Evolutionary conservation across 129 eudicot species (phyloP).

Genomic region (Tagetes patula): DNA sequence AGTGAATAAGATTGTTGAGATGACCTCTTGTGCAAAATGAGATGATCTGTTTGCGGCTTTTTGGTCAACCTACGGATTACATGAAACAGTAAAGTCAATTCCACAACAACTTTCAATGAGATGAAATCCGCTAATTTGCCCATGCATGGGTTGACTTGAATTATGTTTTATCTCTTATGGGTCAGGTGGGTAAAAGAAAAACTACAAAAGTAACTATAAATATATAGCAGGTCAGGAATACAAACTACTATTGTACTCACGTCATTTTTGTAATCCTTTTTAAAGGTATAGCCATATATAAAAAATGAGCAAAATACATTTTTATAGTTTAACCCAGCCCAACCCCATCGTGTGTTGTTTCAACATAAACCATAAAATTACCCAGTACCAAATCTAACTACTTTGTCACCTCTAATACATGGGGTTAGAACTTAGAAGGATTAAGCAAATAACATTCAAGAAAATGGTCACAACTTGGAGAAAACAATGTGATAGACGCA

Average conservation of each 20-base stretch:
- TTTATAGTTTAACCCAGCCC: not conserved
- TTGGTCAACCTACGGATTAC: slow-evolving; percentile 55
- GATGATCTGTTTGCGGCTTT: slow-evolving; percentile 67
- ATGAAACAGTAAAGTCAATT: slow-evolving; percentile 11
- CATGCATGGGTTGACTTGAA: not conserved
- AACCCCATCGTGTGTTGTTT: not conserved
- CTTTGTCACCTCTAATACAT: not conserved
- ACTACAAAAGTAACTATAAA: not conserved
- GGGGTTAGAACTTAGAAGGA: not conserved
- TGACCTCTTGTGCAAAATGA: slow-evolving; percentile 73
- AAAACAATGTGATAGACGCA: not conserved
- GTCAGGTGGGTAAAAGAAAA: not conserved
- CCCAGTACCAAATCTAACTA: not conserved
- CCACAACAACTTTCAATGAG: not conserved
- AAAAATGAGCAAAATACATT: not conserved
- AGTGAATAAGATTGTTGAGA: slow-evolving; percentile 81
- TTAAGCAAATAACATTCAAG: not conserved
- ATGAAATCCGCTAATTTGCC: not conserved
- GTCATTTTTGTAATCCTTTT: not conserved
- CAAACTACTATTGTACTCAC: not conserved
- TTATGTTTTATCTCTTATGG: not conserved
- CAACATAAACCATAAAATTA: not conserved
- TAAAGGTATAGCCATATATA: not conserved
- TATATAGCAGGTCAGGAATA: no score
- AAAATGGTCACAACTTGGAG: not conserved